phyloP scores from a whole-genome alignment of 2,329 filamentous ascomycete species.

The Rugonectria rugulosa region DNA sequence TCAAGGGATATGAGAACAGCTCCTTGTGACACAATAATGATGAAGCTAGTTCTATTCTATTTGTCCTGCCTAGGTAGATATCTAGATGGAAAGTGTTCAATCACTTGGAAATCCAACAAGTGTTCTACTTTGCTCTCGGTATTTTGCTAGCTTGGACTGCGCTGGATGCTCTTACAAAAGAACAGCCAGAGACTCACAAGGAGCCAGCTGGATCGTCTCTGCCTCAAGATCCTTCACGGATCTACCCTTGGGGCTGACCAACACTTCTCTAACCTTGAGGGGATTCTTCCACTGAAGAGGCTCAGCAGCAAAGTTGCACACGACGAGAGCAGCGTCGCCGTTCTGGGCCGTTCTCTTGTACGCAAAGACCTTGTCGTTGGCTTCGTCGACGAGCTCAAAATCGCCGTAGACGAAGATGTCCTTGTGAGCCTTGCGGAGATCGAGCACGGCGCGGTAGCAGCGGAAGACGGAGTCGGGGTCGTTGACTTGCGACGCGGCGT shows the following conservation, averaged over 20 bases:
- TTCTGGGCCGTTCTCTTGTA: conserved; percentile 45
- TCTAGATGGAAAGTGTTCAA: no score
- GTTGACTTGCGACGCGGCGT: conserved; percentile 62
- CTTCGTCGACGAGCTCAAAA: conserved; percentile 49
- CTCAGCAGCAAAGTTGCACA: conserved; percentile 49
- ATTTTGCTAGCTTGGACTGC: no score
- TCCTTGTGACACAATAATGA: background rate
- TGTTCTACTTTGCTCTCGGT: background rate
- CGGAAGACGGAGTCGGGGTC: conserved; percentile 61
- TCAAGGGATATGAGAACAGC: background rate
- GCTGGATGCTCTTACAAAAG: conserved; percentile 39
- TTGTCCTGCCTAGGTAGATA: background rate
- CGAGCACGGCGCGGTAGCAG: conserved; percentile 69
- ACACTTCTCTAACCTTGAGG: conserved; percentile 41
- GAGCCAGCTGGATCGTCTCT: conserved; percentile 41
- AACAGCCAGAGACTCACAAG: conserved; percentile 48
- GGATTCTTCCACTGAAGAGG: conserved; percentile 42
- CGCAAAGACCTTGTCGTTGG: conserved; percentile 47
- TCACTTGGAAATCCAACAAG: no score
- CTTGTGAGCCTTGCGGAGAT: conserved; percentile 64
- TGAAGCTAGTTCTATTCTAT: background rate
- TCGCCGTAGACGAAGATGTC: conserved; percentile 74
- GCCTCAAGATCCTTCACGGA: conserved; percentile 37
- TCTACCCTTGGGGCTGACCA: conserved; percentile 45
- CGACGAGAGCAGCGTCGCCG: conserved; percentile 45